These are phyloP conservation scores for Pleurotus cornucopiae DNA, from an alignment of 768 basidiomycete species.

Conservation along the genomic window DNA sequence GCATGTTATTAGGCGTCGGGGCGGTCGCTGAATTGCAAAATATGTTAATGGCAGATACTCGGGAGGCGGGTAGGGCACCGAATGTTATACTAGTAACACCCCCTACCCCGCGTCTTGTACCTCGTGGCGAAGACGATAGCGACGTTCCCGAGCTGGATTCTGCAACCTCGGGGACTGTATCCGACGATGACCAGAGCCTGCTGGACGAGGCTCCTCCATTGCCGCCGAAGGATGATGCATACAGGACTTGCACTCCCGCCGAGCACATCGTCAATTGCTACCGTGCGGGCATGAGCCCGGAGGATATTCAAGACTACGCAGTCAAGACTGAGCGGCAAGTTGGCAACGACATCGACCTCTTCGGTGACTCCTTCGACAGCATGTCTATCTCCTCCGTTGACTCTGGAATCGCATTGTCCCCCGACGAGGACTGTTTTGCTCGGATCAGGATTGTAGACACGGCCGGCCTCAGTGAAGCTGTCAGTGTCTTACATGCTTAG, in stretches of 20 bases:
- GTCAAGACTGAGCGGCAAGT: background rate
- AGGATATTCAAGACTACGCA: constrained; percentile 9
- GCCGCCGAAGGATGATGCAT: constrained; percentile 18
- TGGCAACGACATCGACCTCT: background rate
- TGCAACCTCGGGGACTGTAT: constrained; percentile 20
- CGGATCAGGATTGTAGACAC: constrained; percentile 1
- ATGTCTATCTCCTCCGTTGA: background rate
- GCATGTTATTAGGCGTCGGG: background rate
- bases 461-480: constrained; percentile 8
- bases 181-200: constrained; percentile 27
- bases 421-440: background rate
- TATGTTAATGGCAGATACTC: background rate
- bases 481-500: background rate
- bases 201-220: constrained; percentile 29
- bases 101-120: background rate
- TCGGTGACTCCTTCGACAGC: background rate
- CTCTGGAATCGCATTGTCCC: background rate
- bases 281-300: constrained; percentile 29
- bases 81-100: background rate
- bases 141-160: constrained; percentile 26
- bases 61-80: background rate
- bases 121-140: background rate
- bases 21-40: background rate
- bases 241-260: constrained; percentile 28
- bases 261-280: constrained; percentile 34